Evolutionary conservation across 1,139 yeast species (phyloP).

Genomic region (Magnusiomyces paraingens): DNA sequence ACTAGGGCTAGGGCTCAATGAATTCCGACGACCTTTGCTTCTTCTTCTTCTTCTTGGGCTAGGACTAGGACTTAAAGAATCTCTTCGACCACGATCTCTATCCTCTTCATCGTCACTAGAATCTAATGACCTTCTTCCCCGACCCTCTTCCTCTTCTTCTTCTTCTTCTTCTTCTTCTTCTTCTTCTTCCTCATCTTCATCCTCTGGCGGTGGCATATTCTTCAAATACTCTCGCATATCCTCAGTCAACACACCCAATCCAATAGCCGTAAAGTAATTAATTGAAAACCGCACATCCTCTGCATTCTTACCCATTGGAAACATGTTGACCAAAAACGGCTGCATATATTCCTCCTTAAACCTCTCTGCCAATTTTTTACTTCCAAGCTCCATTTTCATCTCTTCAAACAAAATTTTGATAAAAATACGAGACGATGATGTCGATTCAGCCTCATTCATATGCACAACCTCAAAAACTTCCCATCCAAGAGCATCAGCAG

Average conservation of each 20-base stretch:
- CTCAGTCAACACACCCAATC: conserved; percentile 77
- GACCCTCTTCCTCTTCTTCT: no score
- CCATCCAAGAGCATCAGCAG: conserved; percentile 67
- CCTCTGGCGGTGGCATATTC: conserved; percentile 30
- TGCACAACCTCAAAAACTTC: conserved; percentile 45
- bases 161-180: not conserved
- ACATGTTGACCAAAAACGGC: conserved; percentile 34
- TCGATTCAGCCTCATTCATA: conserved; percentile 67
- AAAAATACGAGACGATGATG: conserved; percentile 74
- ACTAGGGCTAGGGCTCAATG: not conserved
- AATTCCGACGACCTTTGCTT: not conserved
- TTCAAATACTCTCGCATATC: conserved; percentile 59
- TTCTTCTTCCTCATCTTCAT: not conserved
- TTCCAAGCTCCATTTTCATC: conserved; percentile 71
- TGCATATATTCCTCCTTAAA: conserved; percentile 42
- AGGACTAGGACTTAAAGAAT: not conserved
- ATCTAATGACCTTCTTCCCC: no score
- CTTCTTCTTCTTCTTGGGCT: conserved; percentile 1
- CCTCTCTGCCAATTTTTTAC: conserved; percentile 44
- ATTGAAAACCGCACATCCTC: conserved; percentile 72
- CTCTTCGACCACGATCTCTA: not conserved
- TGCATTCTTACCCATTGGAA: conserved; percentile 37
- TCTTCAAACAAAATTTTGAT: conserved; percentile 77
- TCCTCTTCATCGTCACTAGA: no score
- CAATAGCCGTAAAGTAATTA: conserved; percentile 90